phyloP scores from a whole-genome alignment of 2,329 filamentous ascomycete species.

The Trichoderma atroviride region DNA sequence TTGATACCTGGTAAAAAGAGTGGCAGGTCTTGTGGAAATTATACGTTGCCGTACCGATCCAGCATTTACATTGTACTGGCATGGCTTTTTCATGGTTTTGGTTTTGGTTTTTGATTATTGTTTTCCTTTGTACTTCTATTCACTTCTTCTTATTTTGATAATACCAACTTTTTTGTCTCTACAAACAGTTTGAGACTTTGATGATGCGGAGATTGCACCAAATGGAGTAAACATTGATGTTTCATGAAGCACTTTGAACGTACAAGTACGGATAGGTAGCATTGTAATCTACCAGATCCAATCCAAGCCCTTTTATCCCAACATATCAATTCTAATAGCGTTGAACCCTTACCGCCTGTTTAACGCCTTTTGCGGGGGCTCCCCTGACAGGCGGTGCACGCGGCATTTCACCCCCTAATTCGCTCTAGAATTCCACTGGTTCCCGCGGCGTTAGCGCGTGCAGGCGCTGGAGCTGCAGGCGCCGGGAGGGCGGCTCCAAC shows the following conservation, averaged over 20 bases:
- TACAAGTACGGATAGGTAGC: not conserved
- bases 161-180: not conserved
- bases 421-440: conserved; percentile 18
- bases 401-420: conserved; percentile 14
- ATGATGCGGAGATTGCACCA: not conserved
- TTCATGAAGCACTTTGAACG: not conserved
- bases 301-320: not conserved
- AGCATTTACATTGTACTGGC: conserved; percentile 17
- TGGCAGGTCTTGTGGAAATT: conserved; percentile 9
- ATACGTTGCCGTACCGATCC: conserved; percentile 16
- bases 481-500: conserved; percentile 13
- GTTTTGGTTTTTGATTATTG: not conserved
- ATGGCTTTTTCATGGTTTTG: not conserved
- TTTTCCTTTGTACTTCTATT: not conserved
- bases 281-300: not conserved
- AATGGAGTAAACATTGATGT: not conserved
- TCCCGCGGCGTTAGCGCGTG: conserved; percentile 17
- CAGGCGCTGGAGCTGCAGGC: conserved; percentile 21
- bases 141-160: not conserved
- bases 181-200: not conserved
- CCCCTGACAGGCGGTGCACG: conserved; percentile 13
- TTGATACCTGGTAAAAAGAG: conserved; percentile 26
- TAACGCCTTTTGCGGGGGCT: conserved; percentile 4
- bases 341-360: conserved; percentile 18
- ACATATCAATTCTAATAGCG: not conserved